A percentile compares a stretch with the other conserved stretches of the same genome.
Evolutionary conservation across 2,329 filamentous ascomycete species (phyloP).

Genomic region (Lachnellula subtilissima): DNA sequence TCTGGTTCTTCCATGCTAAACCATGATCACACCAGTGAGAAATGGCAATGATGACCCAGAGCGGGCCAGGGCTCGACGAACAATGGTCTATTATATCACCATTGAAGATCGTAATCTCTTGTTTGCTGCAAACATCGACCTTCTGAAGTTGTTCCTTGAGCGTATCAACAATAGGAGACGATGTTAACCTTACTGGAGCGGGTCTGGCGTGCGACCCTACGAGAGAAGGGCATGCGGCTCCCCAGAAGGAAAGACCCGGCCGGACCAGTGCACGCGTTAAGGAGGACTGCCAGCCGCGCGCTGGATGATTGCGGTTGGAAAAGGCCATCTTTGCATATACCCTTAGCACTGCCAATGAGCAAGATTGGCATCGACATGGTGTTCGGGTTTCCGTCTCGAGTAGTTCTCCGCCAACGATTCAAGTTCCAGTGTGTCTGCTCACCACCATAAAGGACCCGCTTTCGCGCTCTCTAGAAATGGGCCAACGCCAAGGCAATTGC

Average conservation of each 20-base stretch:
- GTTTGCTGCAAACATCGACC: slow-evolving; percentile 45
- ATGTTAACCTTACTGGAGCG: slow-evolving; percentile 49
- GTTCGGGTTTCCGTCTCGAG: too few relatives aligned
- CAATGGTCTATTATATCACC: slow-evolving; percentile 51
- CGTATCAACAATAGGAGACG: slow-evolving; percentile 38
- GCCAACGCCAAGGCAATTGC: slow-evolving; percentile 69
- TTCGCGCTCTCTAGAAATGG: slow-evolving; percentile 67
- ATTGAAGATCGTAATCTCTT: slow-evolving; percentile 51
- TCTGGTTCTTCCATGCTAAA: not conserved
- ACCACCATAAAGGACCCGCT: too few relatives aligned
- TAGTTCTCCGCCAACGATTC: too few relatives aligned
- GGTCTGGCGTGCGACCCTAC: slow-evolving; percentile 47
- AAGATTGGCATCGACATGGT: too few relatives aligned
- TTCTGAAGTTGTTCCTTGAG: slow-evolving; percentile 43
- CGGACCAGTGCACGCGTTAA: slow-evolving; percentile 30
- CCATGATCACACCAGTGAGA: slow-evolving; percentile 24
- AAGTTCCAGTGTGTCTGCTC: too few relatives aligned
- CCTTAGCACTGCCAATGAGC: too few relatives aligned
- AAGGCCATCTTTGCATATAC: too few relatives aligned
- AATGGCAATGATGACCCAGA: slow-evolving; percentile 39
- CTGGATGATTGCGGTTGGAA: not conserved
- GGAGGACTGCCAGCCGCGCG: slow-evolving; percentile 50
- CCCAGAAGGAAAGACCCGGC: not conserved
- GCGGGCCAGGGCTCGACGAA: slow-evolving; percentile 49
- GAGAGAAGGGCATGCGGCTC: slow-evolving; percentile 33